Base-by-base conservation (phyloP, 495 filamentous ascomycete genomes). In the Xylaria nigripes region DNA sequence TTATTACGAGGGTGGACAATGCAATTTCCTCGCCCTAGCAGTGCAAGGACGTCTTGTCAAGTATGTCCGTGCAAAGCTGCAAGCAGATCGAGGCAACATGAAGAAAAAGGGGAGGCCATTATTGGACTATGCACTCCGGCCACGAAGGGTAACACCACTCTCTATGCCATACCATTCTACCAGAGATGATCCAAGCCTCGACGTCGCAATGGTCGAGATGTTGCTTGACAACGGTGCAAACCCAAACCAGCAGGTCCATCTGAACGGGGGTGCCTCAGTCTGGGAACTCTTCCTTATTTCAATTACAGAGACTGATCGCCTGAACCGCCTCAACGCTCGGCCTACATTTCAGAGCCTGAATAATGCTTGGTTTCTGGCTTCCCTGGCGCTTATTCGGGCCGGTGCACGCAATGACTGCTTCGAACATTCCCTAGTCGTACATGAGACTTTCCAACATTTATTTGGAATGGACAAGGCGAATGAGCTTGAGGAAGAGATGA, bases 41-140 rank as follows among this genome's bases (percentile, higher is more conserved):
- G 45, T 34, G 5, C 45, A 48, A 48, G 45, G 25, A 22, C 45
- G 45, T 34, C 45, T 48, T 18, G 45, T 48, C 25, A 48, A 48
- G 45, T 48, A 48, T 32, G 45, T 48, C 22, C 27, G 45, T 12
- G 8, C 18, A 8, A 48, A 48, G n/a, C 3, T 48, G 27, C 2
- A 19, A 15, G 27, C 24, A 32, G 27, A 48, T 25, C 45, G 12
- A 19, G 2, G 16, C 27, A 48, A 34, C n/a, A 48, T 48, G 6
- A 9, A 32, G 24, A 48, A 48, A 48, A 2, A 12, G 16, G 45
- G 45, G 7, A 34, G 46, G 30, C 46, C 46, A 12, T 21, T 48
- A 21, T n/a, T 48, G 13, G 46, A 48, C 18, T 48, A 48, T 21
- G 30, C 46, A 24, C 46, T 48, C 12, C 30, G 46, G 19, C 46